Base-by-base conservation (phyloP, 2,329 filamentous ascomycete genomes). In the Xylariaceae sp. region DNA sequence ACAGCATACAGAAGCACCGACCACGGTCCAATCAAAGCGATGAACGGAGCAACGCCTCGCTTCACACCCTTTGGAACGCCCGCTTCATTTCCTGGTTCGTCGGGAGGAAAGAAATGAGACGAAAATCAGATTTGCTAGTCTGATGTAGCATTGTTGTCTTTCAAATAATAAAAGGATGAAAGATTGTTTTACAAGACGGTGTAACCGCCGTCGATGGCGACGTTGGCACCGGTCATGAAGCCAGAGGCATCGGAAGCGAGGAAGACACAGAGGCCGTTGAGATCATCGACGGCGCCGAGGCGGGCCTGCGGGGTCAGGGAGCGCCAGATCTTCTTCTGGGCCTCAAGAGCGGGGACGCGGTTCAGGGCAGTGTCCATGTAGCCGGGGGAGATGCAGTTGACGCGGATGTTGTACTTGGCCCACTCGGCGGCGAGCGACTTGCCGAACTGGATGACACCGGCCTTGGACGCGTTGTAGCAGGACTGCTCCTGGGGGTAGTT, bases 351-450 rank as follows among this genome's bases (percentile, higher is more conserved):
- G 15, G 83, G 83, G 6, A 86, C 83, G 44, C 81, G 80, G 75
- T 88, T 89, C 47, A 88, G 71, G 4, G 81, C 83, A 4, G 85
- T 92, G 69, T 89, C 84, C 81, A 90, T 89, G 70, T 90, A 90
- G 19, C 85, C 85, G 14, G 86, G 85, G 5, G 81, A 86, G 65
- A 90, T 88, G 63, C 78, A 83, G 74, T 92, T 92, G 56, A 89
- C 85, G 26, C 85, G 81, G 58, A 90, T 88, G 53, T 74, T 73
- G 64, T 87, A 74, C 66, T 85, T 83, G 55, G 85, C 83, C 85
- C 86, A 90, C 67, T 92, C 86, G 39, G 85, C 84, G 30, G 84
- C 85, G 16, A 92, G 76, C 3, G 83, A 88, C 70, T 85, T 87
- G 64, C 78, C 83, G 37, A 89, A 74, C 65, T 86, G 81, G 50